phyloP scores from a whole-genome alignment of 2,329 filamentous ascomycete species.

The Penicillium nordicum region DNA sequence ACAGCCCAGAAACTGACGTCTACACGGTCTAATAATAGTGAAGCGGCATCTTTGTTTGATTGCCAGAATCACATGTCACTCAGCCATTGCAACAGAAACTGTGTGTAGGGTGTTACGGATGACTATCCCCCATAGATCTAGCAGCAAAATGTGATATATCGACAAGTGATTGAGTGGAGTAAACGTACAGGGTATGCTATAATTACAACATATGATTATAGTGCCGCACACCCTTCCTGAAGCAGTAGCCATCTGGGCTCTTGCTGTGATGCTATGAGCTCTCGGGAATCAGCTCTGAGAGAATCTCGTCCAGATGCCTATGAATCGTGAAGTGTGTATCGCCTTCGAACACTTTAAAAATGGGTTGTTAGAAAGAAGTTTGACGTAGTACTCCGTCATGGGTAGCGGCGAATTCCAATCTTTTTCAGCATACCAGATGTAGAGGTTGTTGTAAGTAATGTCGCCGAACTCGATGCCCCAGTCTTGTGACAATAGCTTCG shows the following conservation, averaged over 20 bases:
- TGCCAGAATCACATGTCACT: background rate
- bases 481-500: conserved; percentile 24
- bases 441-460: conserved; percentile 22
- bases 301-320: background rate
- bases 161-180: background rate
- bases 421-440: conserved; percentile 31
- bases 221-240: background rate
- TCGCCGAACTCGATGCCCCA: conserved; percentile 32
- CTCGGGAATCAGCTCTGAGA: conserved; percentile 1
- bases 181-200: background rate
- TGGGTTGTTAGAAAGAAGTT: conserved; percentile 33
- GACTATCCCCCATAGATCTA: no score
- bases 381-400: conserved; percentile 39
- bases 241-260: background rate
- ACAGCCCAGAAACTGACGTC: background rate
- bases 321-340: conserved; percentile 21
- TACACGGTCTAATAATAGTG: background rate
- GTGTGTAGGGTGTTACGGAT: background rate
- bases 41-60: background rate
- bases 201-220: background rate
- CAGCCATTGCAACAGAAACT: background rate
- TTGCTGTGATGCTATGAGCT: background rate
- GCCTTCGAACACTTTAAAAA: conserved; percentile 33
- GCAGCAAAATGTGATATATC: background rate
- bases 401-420: conserved; percentile 29